Evolutionary conservation across 306 rosid genomes (phyloP), one percentile per base, ranked within the genome.

Genomic region (Lathyrus tuberosus): DNA sequence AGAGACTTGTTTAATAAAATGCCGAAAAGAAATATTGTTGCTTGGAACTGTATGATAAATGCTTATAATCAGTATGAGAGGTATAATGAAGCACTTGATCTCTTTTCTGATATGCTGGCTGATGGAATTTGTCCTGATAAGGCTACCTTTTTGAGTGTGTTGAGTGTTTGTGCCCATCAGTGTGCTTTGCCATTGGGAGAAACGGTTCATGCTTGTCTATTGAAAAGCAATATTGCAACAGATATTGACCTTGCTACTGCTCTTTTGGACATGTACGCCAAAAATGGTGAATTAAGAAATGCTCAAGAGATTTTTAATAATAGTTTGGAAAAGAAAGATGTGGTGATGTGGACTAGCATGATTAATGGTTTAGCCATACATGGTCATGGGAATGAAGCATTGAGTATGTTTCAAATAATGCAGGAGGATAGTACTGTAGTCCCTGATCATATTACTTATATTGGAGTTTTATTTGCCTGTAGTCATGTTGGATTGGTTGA

Each of bases 311-410:
- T 86, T n/a, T 92, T 89, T 35, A 31, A 8, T 28, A 20, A 10
- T 59, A 72, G 76, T 68, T 48, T 87, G 79, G 73, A 54, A 65
- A 83, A 84, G 47, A 92, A 87, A 79, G 96, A 92, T 73, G 84
- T 76, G 65, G 86, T 79, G 75, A 82, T 87, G 51, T 87, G 97
- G 86, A 87, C 90, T 14, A 85, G 86, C 78, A 85, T 92, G 90
- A 87, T 92, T 30, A 62, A 77, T 4, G 71, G 90, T 59, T 83
- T 89, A 22, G 96, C 96, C 22, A 76, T 76, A 72, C 88, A 92
- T 6, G 95, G 95, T 10, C 79, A 80, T 44, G 96, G 86, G 9
- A 20, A 73, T 24, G 92, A 89, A 80, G 96, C 92, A 11, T 77
- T 87, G 72, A 53, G 47, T 17, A 64, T 78, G 71, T 87, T 89